phyloP scores from a whole-genome alignment of 768 basidiomycete genomes.

The Lactarius evosmus region DNA sequence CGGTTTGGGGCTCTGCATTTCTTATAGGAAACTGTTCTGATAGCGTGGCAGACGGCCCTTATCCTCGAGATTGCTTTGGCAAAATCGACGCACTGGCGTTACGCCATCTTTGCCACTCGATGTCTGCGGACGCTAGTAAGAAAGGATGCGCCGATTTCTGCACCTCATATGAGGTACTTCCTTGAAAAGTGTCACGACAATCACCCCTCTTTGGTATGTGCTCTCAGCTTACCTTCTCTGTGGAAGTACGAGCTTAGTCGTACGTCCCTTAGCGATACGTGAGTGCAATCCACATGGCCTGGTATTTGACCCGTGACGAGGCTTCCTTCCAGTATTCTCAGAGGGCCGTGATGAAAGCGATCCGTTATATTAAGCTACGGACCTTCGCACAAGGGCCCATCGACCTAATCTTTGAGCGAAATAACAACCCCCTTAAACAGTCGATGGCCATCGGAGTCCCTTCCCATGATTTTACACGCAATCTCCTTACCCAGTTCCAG shows the following conservation, averaged over 20 bases:
- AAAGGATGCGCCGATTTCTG: slow-evolving; percentile 52
- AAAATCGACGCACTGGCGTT: slow-evolving; percentile 73
- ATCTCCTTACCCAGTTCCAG: slow-evolving; percentile 56
- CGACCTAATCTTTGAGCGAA: slow-evolving; percentile 59
- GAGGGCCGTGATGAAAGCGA: slow-evolving; percentile 71
- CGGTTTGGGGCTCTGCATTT: slow-evolving; percentile 40
- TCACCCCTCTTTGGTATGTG: slow-evolving; percentile 62
- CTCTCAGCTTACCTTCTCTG: not conserved
- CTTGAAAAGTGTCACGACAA: slow-evolving; percentile 58
- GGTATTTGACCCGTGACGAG: not conserved
- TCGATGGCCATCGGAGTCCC: slow-evolving; percentile 46
- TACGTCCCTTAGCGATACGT: slow-evolving; percentile 52
- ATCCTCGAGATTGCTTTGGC: slow-evolving; percentile 59
- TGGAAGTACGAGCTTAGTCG: slow-evolving; percentile 16
- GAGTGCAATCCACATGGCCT: slow-evolving; percentile 29
- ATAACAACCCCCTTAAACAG: slow-evolving; percentile 64
- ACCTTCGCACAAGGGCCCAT: slow-evolving; percentile 55
- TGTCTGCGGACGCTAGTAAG: slow-evolving; percentile 66
- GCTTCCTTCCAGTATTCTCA: slow-evolving; percentile 53
- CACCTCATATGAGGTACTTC: slow-evolving; percentile 53
- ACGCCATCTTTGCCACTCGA: slow-evolving; percentile 65
- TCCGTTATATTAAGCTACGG: slow-evolving; percentile 78
- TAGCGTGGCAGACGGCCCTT: slow-evolving; percentile 36
- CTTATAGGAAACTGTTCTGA: slow-evolving; percentile 16
- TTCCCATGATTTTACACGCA: slow-evolving; percentile 49